phyloP scores from a whole-genome alignment of 2,329 filamentous ascomycete genomes.

The Tolypocladium guangdongense region DNA sequence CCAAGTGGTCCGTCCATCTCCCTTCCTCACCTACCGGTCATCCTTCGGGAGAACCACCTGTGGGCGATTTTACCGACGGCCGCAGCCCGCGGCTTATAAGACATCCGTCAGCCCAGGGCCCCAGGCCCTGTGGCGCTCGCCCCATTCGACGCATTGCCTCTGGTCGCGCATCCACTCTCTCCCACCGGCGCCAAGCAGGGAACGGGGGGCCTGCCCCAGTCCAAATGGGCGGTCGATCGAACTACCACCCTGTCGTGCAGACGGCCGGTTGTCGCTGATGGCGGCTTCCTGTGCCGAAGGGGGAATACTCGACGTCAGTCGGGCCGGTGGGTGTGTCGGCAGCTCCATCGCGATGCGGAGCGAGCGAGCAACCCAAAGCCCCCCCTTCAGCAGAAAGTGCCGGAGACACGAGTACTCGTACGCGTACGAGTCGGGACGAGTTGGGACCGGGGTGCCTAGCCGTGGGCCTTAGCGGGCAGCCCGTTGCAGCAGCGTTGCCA shows the following conservation, averaged over 20 bases:
- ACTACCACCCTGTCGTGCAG: background rate
- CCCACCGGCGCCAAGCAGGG: background rate
- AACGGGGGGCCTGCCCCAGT: background rate
- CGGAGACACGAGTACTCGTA: no score
- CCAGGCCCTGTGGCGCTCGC: background rate
- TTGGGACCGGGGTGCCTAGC: background rate
- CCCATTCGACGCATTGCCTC: background rate
- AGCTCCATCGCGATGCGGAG: background rate
- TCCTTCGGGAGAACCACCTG: background rate
- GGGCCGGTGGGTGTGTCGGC: background rate
- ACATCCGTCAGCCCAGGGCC: constrained; percentile 3
- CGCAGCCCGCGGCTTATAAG: constrained; percentile 5
- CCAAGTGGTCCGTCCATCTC: no score
- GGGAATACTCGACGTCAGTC: background rate
- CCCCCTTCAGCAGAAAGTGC: background rate
- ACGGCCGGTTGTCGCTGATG: background rate
- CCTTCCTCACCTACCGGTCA: no score
- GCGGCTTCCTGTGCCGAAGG: background rate
- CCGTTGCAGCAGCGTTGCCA: background rate
- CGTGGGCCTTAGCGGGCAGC: background rate
- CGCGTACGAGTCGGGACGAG: no score
- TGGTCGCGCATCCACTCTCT: background rate
- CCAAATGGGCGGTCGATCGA: background rate
- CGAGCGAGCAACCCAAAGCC: background rate
- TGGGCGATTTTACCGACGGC: constrained; percentile 7